Conservation (phyloP, 176 grass and related monocot genomes). For the Themeda triandra region DNA sequence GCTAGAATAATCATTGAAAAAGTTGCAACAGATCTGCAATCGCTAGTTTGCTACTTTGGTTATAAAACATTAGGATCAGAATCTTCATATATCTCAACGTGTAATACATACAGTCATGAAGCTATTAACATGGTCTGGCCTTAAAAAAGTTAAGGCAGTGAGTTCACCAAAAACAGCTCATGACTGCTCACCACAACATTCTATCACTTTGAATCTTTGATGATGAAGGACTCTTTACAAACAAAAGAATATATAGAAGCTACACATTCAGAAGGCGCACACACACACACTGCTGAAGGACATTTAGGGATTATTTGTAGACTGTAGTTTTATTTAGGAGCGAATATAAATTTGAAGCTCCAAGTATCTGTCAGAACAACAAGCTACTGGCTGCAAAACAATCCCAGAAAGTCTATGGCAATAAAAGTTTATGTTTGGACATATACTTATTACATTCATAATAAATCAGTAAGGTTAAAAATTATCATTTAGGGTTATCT, state of each 20-base stretch:
- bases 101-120: not conserved
- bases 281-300: not conserved
- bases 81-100: not conserved
- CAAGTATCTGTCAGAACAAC: not conserved
- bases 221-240: not conserved
- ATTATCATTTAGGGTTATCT: not conserved
- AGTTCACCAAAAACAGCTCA: not conserved
- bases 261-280: not conserved
- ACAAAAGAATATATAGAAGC: not conserved
- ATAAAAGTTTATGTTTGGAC: not conserved
- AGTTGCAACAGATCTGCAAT: not conserved
- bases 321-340: not conserved
- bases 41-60: not conserved
- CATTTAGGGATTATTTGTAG: not conserved
- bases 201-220: not conserved
- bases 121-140: not conserved
- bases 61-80: not conserved
- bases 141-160: not conserved
- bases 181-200: not conserved
- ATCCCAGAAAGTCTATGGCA: not conserved
- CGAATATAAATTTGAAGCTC: not conserved
- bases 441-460: not conserved
- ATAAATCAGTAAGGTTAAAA: not conserved
- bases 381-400: not conserved
- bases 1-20: not conserved